Evolutionary conservation across 495 filamentous ascomycete genomes (phyloP).

Genomic region (Trypethelium eluteriae): DNA sequence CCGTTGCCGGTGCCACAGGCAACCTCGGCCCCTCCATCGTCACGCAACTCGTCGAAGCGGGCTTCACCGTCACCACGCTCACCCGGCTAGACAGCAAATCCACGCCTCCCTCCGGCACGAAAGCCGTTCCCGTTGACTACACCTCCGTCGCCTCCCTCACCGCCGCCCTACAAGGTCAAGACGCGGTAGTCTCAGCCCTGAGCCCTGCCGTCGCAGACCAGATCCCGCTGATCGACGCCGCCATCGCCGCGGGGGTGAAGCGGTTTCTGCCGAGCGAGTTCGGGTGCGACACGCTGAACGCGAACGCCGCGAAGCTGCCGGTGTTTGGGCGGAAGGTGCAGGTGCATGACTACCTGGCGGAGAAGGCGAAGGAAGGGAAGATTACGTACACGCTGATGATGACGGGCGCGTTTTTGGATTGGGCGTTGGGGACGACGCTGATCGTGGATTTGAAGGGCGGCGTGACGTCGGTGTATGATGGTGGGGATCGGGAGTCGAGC

Average conservation of each 20-base stretch:
- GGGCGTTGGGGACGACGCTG: slow-evolving; percentile 10
- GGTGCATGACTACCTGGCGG: neutral
- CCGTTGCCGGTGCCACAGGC: slow-evolving; percentile 48
- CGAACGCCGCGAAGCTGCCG: slow-evolving; percentile 21
- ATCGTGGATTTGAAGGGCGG: slow-evolving; percentile 6
- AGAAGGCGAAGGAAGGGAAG: slow-evolving; percentile 12
- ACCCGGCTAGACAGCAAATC: slow-evolving; percentile 42
- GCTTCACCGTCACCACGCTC: slow-evolving; percentile 54
- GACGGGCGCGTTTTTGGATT: slow-evolving; percentile 20
- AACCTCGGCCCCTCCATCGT: slow-evolving; percentile 53
- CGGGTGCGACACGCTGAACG: slow-evolving; percentile 45
- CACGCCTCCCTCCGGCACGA: slow-evolving; percentile 34
- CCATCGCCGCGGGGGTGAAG: slow-evolving; percentile 50
- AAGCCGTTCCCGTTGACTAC: slow-evolving; percentile 42
- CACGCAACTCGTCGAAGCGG: slow-evolving; percentile 44
- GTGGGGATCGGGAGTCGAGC: slow-evolving; percentile 4
- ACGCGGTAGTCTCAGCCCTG: slow-evolving; percentile 51
- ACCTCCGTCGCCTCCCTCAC: slow-evolving; percentile 47
- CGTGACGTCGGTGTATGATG: slow-evolving; percentile 7
- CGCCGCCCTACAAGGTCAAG: slow-evolving; percentile 43
- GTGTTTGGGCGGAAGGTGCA: slow-evolving; percentile 7
- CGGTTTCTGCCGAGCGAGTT: slow-evolving; percentile 61
- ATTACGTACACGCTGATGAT: slow-evolving; percentile 16
- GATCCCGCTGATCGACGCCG: slow-evolving; percentile 50
- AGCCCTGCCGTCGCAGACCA: slow-evolving; percentile 38